Conservation (phyloP, 305 asterid species). For the Plantago rigida region DNA sequence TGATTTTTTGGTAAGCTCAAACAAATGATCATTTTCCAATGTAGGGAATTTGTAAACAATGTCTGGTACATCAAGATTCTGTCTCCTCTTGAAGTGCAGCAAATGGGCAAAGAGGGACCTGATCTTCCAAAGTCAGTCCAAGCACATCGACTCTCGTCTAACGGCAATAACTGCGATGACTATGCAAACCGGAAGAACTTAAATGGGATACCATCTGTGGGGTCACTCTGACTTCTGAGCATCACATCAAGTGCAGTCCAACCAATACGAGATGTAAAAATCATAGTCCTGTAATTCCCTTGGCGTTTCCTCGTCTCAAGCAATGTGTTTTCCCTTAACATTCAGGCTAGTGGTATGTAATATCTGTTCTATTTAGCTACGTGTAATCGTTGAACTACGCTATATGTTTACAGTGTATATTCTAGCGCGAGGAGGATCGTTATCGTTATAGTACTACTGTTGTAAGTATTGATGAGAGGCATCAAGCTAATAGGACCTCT, state of each 20-base stretch:
- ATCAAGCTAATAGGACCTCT: constrained; percentile 3
- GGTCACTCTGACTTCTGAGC: constrained; percentile 55
- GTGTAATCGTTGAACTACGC: background rate
- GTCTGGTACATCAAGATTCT: constrained; percentile 88
- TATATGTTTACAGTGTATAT: constrained; percentile 1
- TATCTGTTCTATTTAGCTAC: constrained; percentile 28
- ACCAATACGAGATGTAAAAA: constrained; percentile 20
- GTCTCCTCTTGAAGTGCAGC: constrained; percentile 85
- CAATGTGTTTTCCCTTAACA: constrained; percentile 18
- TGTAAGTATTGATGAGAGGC: constrained; percentile 8
- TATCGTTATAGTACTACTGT: background rate
- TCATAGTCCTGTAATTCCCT: constrained; percentile 20
- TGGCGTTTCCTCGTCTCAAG: background rate
- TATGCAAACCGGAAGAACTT: constrained; percentile 46
- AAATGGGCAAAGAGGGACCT: constrained; percentile 75
- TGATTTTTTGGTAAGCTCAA: constrained; percentile 4
- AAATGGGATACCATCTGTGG: constrained; percentile 57
- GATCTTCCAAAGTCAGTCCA: constrained; percentile 50
- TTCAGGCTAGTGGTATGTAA: constrained; percentile 30
- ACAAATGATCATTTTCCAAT: background rate
- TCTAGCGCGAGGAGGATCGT: no score
- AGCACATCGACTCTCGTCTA: constrained; percentile 22
- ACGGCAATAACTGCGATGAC: constrained; percentile 45
- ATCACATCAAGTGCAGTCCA: constrained; percentile 14
- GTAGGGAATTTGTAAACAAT: constrained; percentile 82